Percentiles rank a stretch among this genome's conserved stretches.
Conservation (phyloP, 2,329 filamentous ascomycete genomes). For the Diaporthe eres region DNA sequence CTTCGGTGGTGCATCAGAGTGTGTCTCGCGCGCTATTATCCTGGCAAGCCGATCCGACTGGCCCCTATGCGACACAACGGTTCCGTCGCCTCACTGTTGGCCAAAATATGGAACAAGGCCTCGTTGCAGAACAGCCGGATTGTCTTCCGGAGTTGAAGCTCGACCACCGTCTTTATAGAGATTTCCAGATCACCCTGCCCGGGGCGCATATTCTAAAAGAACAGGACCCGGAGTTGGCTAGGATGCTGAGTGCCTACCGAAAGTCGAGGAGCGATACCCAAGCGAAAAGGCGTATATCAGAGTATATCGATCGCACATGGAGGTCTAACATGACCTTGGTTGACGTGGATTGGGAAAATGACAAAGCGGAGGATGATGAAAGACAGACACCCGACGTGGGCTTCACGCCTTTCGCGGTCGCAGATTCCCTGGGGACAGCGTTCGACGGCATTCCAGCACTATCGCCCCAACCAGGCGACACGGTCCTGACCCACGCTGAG, state of each 20-base stretch:
- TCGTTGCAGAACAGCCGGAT: neutral
- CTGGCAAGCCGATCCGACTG: neutral
- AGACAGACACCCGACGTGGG: neutral
- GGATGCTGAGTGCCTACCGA: neutral
- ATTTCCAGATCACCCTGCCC: neutral
- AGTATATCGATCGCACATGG: neutral
- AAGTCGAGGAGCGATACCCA: neutral
- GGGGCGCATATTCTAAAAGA: neutral
- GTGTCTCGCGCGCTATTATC: neutral
- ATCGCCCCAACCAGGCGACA: neutral
- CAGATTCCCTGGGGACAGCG: neutral
- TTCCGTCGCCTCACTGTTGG: neutral
- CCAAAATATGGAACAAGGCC: neutral
- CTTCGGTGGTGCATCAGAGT: neutral
- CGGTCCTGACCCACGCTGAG: neutral
- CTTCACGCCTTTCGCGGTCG: neutral
- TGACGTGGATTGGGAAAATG: neutral
- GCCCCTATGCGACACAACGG: neutral
- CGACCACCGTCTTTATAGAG: neutral
- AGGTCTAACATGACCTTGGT: neutral
- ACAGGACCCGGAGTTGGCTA: neutral
- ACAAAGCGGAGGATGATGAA: neutral
- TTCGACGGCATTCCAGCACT: neutral
- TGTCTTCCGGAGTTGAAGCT: neutral
- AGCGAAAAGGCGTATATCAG: neutral